Base-by-base conservation (phyloP, 2,329 filamentous ascomycete species). In the Amesomyces nigricolor region DNA sequence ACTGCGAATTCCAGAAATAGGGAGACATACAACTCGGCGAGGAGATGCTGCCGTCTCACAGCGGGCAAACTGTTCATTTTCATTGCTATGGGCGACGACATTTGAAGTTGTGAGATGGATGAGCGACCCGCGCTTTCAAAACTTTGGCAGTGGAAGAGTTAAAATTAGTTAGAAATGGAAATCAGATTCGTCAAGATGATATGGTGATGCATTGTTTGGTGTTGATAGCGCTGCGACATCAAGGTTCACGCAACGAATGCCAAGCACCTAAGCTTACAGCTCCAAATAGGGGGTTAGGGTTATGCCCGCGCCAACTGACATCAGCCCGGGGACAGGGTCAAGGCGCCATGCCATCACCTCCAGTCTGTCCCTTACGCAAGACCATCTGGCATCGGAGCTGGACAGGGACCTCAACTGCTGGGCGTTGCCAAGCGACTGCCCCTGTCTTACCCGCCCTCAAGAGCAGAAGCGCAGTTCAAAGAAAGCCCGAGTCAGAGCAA, bases 21-120 rank as follows among this genome's bases (percentile, higher is more conserved):
- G 43, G 45, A 22, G 49, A 73, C 86, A 63, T 76, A 94, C 89
- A 92, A 94, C 74, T 94, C 89, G 57, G 89, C 79, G 40, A 91
- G 78, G 48, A 94, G 79, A 67, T 91, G 86, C 70, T 94, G 88
- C 70, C 80, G 84, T 65, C 86, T 81, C 66, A 91, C 63, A 50
- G 81, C 75, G 9, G 81, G 78, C 59, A 83, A 66, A 44, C 68
- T 69, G 40, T 68, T 70, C 65, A 82, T 70, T 47, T 71, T 62
- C 2, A 47, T 45, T 5, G 56, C 38, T 5, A 29, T 37, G 5
- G 51, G 63, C 30, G 73, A 69, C 9, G 72, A 64, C 78, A 81
- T 81, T 7, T 44, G 29, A 35, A 44, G 19, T 30, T 7, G 5
- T 26, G 22, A 26, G 22, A 26, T 26, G 22, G 3, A 26, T 26